Evolutionary conservation across 768 basidiomycete species (phyloP).

Genomic region (Auricularia cornea): DNA sequence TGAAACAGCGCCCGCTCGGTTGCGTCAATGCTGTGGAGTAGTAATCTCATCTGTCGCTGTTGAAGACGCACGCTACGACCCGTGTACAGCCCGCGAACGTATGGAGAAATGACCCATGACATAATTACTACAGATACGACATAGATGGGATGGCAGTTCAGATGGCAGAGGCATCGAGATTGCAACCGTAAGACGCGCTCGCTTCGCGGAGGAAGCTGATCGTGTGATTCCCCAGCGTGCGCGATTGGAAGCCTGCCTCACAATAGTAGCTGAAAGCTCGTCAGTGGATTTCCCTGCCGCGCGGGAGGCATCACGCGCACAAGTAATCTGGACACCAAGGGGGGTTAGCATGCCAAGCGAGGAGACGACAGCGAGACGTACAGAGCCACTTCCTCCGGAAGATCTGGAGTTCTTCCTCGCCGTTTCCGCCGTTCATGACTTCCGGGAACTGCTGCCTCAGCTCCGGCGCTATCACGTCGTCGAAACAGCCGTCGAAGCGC

Average conservation of each 20-base stretch:
- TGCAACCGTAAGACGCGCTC: constrained; percentile 48
- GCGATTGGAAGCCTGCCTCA: constrained; percentile 61
- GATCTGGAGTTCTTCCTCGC: constrained; percentile 53
- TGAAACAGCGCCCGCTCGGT: no score
- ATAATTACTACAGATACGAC: no score
- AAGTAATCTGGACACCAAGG: constrained; percentile 35
- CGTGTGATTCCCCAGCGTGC: constrained; percentile 60
- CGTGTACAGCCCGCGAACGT: no score
- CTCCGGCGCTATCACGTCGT: constrained; percentile 48
- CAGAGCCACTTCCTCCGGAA: constrained; percentile 72
- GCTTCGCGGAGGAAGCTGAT: constrained; percentile 60
- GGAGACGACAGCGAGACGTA: constrained; percentile 23
- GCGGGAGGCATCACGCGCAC: no score
- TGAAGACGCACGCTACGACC: no score
- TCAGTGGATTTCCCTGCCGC: no score
- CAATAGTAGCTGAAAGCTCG: constrained; percentile 46
- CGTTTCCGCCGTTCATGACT: constrained; percentile 38
- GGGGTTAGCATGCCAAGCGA: background rate
- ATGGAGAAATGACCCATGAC: no score
- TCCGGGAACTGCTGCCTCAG: constrained; percentile 52
- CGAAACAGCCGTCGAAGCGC: constrained; percentile 52
- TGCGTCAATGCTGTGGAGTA: no score
- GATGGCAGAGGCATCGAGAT: constrained; percentile 4
- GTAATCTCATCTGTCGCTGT: no score
- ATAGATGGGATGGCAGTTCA: no score